Conservation (phyloP, 768 basidiomycete genomes). For the Astraeus odoratus region DNA sequence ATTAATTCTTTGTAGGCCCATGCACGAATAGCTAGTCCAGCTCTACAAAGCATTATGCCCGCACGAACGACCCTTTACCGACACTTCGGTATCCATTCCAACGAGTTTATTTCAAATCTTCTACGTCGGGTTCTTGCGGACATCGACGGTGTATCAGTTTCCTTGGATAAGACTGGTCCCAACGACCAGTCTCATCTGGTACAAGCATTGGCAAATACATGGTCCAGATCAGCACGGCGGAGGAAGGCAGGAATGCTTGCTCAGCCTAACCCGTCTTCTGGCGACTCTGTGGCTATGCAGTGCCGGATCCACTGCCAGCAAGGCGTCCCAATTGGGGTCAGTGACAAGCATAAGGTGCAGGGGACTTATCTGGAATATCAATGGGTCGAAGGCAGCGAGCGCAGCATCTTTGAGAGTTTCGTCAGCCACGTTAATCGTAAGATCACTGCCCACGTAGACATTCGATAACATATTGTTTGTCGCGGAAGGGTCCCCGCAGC, state of each 20-base stretch:
- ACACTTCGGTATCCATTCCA: slow-evolving; percentile 12
- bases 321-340: slow-evolving; percentile 7
- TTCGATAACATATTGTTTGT: too few relatives aligned
- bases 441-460: slow-evolving; percentile 15
- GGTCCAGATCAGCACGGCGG: slow-evolving; percentile 64
- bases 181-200: slow-evolving; percentile 19
- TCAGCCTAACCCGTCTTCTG: background rate
- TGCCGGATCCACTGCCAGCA: slow-evolving; percentile 21
- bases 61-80: slow-evolving; percentile 49
- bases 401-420: slow-evolving; percentile 59
- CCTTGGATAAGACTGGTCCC: background rate
- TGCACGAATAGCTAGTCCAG: slow-evolving; percentile 32
- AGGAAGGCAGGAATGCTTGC: slow-evolving; percentile 25
- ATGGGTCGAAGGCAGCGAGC: slow-evolving; percentile 58
- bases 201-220: slow-evolving; percentile 39
- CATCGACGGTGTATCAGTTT: slow-evolving; percentile 25
- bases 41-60: slow-evolving; percentile 50
- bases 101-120: slow-evolving; percentile 6
- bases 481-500: too few relatives aligned
- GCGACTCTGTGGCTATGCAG: slow-evolving; percentile 11
- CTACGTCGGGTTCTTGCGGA: slow-evolving; percentile 28
- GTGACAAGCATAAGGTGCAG: slow-evolving; percentile 6
- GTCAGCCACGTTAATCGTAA: slow-evolving; percentile 57
- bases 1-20: slow-evolving; percentile 21
- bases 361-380: slow-evolving; percentile 33